Conservation (phyloP, 1,284 basidiomycete genomes). For the Malassezia yamatoensis region DNA sequence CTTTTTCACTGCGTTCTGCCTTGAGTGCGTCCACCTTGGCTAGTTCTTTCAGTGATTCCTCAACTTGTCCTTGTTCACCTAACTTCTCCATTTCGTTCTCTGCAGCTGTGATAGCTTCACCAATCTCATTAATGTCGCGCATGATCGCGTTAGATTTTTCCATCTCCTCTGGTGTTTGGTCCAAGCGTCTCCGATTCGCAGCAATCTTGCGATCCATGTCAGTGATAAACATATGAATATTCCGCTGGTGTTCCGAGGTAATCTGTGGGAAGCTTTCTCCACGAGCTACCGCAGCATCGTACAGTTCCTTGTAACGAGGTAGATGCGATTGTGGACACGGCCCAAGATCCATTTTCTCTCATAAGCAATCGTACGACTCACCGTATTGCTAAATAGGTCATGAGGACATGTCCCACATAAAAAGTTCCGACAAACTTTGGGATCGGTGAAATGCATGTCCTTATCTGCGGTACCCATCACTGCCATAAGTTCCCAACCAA, state of each 20-base stretch:
- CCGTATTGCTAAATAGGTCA: conserved; percentile 93
- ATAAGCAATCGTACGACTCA: conserved; percentile 50
- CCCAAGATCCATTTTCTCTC: conserved; percentile 97
- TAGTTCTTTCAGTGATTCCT: conserved; percentile 95
- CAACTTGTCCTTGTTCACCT: conserved; percentile 95
- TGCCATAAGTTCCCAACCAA: neutral
- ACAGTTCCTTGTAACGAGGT: conserved; percentile 85
- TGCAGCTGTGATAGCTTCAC: conserved; percentile 92
- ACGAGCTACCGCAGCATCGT: conserved; percentile 64
- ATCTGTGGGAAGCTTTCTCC: conserved; percentile 49
- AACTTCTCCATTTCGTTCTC: conserved; percentile 95
- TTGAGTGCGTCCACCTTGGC: conserved; percentile 95
- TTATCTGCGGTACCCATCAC: conserved; percentile 42
- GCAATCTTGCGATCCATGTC: conserved; percentile 95
- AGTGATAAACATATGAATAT: conserved; percentile 89
- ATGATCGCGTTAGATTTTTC: conserved; percentile 96
- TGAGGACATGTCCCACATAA: conserved; percentile 96
- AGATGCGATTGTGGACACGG: conserved; percentile 95
- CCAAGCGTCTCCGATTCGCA: conserved; percentile 80
- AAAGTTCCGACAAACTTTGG: conserved; percentile 98
- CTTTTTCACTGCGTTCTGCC: conserved; percentile 88
- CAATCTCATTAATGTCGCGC: conserved; percentile 98
- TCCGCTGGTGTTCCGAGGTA: conserved; percentile 63
- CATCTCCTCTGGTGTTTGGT: conserved; percentile 99
- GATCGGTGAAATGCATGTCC: conserved; percentile 82